Evolutionary conservation across 352 stramenopile genomes (phyloP), one percentile per base, ranked within the genome.

Genomic region (Pythium dissimile): DNA sequence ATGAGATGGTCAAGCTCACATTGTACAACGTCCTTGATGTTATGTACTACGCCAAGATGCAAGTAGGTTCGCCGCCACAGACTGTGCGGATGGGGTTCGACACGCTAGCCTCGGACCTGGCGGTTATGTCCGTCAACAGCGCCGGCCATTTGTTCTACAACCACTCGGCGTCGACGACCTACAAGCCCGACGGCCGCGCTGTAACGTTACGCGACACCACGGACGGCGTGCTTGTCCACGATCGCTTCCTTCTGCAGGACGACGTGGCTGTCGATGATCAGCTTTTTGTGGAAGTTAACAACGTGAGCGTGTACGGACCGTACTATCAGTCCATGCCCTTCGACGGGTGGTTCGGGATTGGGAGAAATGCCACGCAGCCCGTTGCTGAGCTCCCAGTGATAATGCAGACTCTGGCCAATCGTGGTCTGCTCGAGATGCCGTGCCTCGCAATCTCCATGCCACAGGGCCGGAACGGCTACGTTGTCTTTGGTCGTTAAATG

Each of bases 1-100:
- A 12, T 45, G 7, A 4, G 21, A 11, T 26, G 0, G 13, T 41
- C n/a, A 49, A 28, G 37, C 50, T 58, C 5, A 37, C 28, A 26
- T 38, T 58, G 16, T 58, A 58, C 37, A 58, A 58, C 18, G 11
- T 58, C 11, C 2, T 1, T 4, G 26, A 58, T 28, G 13, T 28
- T 3, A 16, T 58, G 7, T 49, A 58, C 37, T 58, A 58, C 38
- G 32, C 42, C 18, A 39, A 58, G 24, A 49, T 58, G n/a, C 26
- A 48, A 27, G 26, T 58, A 2, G 50, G 50, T 18, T 48, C 50
- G 10, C 50, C 50, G 5, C 26, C 50, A 26, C 50, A 58, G 24
- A 18, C n/a, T 11, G 28, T 58, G 37, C 50, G 50, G 2, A 18
- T 58, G 16, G 39, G 9, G 6, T 42, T 58, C 11, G 50, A 58